A percentile compares a stretch with the other conserved stretches of the same genome.
Conservation (phyloP, 768 basidiomycete species). For the Leccinellum rugosiceps region DNA sequence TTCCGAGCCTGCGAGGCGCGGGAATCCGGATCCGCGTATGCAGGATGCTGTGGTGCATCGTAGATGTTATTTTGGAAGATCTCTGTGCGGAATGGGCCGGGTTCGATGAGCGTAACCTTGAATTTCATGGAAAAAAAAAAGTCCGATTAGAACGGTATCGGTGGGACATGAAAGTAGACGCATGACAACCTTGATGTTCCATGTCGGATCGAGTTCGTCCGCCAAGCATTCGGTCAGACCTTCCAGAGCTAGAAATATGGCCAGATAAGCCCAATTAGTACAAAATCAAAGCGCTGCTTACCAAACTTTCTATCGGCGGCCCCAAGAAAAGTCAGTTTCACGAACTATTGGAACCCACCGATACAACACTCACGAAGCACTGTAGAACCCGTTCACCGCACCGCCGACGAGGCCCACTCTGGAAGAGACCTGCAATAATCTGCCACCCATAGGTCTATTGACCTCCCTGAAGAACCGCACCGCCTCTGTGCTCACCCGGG, state of each 20-base stretch:
- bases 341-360: not conserved
- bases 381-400: constrained; percentile 16
- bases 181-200: constrained; percentile 16
- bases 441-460: constrained; percentile 37
- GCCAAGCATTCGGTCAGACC: constrained; percentile 14
- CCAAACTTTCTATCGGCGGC: constrained; percentile 16
- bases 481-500: constrained; percentile 30
- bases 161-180: not conserved
- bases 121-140: not conserved
- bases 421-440: constrained; percentile 39
- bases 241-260: constrained; percentile 12
- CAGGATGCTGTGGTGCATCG: constrained; percentile 12
- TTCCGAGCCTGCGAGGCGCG: constrained; percentile 4
- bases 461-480: constrained; percentile 36
- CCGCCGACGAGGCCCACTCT: constrained; percentile 25
- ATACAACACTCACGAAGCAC: constrained; percentile 22
- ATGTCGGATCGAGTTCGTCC: constrained; percentile 14
- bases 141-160: not conserved
- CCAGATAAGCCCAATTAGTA: not conserved
- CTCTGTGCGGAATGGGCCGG: constrained; percentile 16
- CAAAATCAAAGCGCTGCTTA: not conserved
- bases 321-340: not conserved
- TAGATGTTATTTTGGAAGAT: not conserved
- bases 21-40: constrained; percentile 13
- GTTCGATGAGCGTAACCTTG: constrained; percentile 19